Evolutionary conservation across 495 filamentous ascomycete species (phyloP).

Genomic region (Neurospora sublineolata): DNA sequence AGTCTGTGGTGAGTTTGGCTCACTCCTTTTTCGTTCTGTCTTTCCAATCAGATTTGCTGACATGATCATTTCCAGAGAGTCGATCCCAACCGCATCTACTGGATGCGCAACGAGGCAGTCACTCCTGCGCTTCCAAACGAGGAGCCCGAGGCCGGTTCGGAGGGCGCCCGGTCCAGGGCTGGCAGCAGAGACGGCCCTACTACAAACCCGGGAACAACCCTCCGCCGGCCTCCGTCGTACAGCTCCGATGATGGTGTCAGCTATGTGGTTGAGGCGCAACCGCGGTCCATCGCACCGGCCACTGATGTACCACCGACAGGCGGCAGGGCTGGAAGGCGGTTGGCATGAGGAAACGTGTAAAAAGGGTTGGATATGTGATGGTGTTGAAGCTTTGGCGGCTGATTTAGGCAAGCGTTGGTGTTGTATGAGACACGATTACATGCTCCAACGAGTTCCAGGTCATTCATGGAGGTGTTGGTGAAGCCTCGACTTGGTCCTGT

Average conservation of each 20-base stretch:
- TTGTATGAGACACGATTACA: background rate
- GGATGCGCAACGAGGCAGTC: conserved; percentile 48
- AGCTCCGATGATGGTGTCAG: conserved; percentile 58
- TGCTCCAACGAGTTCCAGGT: background rate
- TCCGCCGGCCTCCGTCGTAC: conserved; percentile 55
- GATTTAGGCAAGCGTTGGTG: background rate
- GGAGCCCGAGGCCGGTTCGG: background rate
- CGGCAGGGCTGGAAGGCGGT: conserved; percentile 15
- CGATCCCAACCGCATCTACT: conserved; percentile 70
- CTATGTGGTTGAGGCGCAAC: conserved; percentile 53
- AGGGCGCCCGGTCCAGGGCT: background rate
- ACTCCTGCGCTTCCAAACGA: background rate
- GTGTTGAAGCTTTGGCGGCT: background rate
- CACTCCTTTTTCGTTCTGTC: background rate
- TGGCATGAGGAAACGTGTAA: background rate
- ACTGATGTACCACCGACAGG: conserved; percentile 30
- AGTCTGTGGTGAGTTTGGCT: conserved; percentile 59
- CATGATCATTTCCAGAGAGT: conserved; percentile 40
- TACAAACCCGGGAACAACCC: conserved; percentile 3
- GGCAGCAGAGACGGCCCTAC: conserved; percentile 5
- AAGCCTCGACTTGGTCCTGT: background rate
- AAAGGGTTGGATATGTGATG: background rate
- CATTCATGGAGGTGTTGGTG: background rate
- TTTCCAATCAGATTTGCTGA: background rate
- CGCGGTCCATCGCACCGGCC: conserved; percentile 38